phyloP scores from a whole-genome alignment of 2,329 filamentous ascomycete species.

The Epichloe aotearoae region DNA sequence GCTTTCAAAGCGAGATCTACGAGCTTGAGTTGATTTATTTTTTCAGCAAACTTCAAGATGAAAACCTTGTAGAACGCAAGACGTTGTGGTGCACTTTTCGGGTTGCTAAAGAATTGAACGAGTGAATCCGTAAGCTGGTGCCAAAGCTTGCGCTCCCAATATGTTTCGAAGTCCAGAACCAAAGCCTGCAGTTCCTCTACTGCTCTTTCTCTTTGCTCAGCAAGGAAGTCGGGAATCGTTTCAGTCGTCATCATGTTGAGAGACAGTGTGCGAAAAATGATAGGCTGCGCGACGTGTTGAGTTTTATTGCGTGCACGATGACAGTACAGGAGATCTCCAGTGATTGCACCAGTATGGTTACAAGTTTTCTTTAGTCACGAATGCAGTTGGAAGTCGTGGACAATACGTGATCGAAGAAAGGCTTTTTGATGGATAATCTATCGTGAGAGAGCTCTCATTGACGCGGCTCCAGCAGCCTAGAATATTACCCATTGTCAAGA shows the following conservation, averaged over 20 bases:
- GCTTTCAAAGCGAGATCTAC: conserved; percentile 82
- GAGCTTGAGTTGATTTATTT: conserved; percentile 97
- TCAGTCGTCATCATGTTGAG: conserved; percentile 59
- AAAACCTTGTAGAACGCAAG: conserved; percentile 89
- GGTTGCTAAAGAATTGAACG: conserved; percentile 73
- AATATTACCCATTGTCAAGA: too few relatives aligned
- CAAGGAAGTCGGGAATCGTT: conserved; percentile 82
- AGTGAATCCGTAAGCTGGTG: conserved; percentile 91
- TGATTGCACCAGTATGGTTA: not conserved
- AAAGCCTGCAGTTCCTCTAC: conserved; percentile 78
- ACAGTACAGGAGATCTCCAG: not conserved
- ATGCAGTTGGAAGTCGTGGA: not conserved
- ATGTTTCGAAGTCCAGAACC: conserved; percentile 87
- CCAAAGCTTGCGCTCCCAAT: conserved; percentile 98
- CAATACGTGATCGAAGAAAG: not conserved
- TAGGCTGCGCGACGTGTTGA: not conserved
- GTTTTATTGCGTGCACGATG: not conserved
- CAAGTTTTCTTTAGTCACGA: too few relatives aligned
- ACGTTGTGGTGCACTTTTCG: conserved; percentile 70
- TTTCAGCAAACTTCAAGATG: conserved; percentile 90
- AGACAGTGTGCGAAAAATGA: not conserved
- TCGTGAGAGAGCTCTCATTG: not conserved
- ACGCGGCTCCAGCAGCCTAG: conserved; percentile 19
- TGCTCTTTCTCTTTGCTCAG: conserved; percentile 76
- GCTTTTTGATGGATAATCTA: not conserved